Conservation (phyloP, 371 early-diverging fungal species). For the Mucor sp. region DNA sequence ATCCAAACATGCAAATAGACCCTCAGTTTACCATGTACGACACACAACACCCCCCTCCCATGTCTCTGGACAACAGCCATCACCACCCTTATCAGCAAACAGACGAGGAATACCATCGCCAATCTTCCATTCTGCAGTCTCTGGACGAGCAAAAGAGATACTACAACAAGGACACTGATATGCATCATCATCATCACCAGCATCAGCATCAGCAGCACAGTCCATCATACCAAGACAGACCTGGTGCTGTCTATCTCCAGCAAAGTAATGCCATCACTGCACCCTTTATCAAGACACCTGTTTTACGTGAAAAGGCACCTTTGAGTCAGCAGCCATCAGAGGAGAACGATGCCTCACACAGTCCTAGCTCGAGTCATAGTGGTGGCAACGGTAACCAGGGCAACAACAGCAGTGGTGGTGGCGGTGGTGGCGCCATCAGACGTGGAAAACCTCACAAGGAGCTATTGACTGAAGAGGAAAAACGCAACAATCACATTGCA, state of each 20-base stretch:
- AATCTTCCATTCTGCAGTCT: constrained; percentile 36
- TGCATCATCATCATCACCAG: neutral
- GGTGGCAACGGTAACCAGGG: neutral
- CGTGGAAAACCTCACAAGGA: constrained; percentile 55
- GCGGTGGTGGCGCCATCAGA: constrained; percentile 23
- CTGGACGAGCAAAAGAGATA: constrained; percentile 40
- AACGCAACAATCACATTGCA: constrained; percentile 85
- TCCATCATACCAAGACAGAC: constrained; percentile 2
- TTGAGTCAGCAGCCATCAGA: neutral
- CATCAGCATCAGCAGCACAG: neutral
- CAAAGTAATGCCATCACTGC: constrained; percentile 31
- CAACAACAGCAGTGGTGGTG: neutral
- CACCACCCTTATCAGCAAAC: constrained; percentile 1
- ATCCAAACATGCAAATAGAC: constrained; percentile 36
- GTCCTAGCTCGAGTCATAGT: neutral
- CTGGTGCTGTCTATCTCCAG: constrained; percentile 31
- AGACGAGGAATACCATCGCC: constrained; percentile 28
- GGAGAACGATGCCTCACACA: neutral
- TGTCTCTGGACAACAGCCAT: constrained; percentile 14
- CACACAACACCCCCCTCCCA: constrained; percentile 5
- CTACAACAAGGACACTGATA: constrained; percentile 5
- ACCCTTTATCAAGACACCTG: constrained; percentile 23
- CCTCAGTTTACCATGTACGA: constrained; percentile 15
- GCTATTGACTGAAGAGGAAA: constrained; percentile 82
- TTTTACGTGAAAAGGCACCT: neutral